Evolutionary conservation across 495 filamentous ascomycete genomes (phyloP).

Genomic region (Trichoderma virens): DNA sequence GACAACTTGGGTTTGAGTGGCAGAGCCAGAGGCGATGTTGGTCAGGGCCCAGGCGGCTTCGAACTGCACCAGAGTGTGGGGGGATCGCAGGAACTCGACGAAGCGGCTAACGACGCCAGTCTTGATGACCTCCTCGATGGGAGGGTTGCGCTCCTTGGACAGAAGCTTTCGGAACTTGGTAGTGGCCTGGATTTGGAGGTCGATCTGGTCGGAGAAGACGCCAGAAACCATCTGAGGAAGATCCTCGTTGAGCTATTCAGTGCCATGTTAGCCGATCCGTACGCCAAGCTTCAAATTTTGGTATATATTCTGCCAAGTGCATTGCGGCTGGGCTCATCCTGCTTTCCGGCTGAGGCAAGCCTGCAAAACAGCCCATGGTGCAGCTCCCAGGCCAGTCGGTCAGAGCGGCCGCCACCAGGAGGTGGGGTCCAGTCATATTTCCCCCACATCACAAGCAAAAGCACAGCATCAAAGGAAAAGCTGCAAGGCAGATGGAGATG

Average conservation of each 20-base stretch:
- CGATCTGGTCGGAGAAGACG: constrained; percentile 97
- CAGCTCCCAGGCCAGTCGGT: background rate
- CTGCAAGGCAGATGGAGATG: constrained; percentile 6
- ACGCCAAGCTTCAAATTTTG: background rate
- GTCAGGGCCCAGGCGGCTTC: constrained; percentile 99
- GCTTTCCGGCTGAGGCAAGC: background rate
- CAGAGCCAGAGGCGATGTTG: constrained; percentile 97
- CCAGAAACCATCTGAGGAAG: constrained; percentile 96
- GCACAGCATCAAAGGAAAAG: background rate
- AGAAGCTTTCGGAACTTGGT: constrained; percentile 98
- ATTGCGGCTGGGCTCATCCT: too few relatives aligned
- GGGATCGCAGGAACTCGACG: constrained; percentile 96
- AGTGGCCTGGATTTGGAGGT: constrained; percentile 95
- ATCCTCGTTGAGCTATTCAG: constrained; percentile 81
- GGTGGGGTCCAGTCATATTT: constrained; percentile 4
- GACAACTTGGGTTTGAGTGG: constrained; percentile 95
- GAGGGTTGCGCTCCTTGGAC: constrained; percentile 97
- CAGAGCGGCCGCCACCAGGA: background rate
- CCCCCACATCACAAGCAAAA: constrained; percentile 8
- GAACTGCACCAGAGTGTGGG: constrained; percentile 97
- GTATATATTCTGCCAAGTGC: background rate
- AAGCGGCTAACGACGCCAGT: constrained; percentile 96
- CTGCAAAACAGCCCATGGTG: background rate
- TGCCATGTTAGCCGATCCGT: constrained; percentile 23
- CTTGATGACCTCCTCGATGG: constrained; percentile 98